Evolutionary conservation across 2,329 filamentous ascomycete species (phyloP), one percentile per base, ranked within the genome.

Genomic region (Fusarium sp.): DNA sequence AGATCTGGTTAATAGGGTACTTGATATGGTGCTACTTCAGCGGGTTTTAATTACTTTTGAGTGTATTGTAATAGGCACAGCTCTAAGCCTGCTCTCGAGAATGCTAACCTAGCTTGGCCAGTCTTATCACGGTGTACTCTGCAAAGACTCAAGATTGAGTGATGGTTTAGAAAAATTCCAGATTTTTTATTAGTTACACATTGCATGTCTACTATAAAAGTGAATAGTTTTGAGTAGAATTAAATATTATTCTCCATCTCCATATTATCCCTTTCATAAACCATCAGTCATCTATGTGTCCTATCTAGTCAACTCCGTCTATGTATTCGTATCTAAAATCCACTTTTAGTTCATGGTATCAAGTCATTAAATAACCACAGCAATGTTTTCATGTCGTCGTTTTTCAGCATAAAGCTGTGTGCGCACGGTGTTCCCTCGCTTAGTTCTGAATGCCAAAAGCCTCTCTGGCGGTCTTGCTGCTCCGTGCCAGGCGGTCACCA

Each of bases 401-500:
- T 17, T 42, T 17, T 39, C 18, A 46, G 44, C 48, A 22, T 17
- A 24, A 34, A 38, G 7, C n/a, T 28, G 10, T 10, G 10, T 10
- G 28, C 28, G 10, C 10, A 31, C 9, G 2, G 2, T 15, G 8
- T 14, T 7, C 6, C 8, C 4, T 34, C 15, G 18, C n/a, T 49
- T 53, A 72, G n/a, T 71, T 49, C 22, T 54, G 50, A 22, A 73
- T 68, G 10, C 65, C 68, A 52, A 72, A 74, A 7, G 73, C 69
- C 45, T 67, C 73, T 28, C 69, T 66, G 3, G 71, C 73, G 18
- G 61, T 60, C 61, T 74, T 75, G 60, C 76, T 79, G 34, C 74
- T 76, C 20, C 65, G 57, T 8, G 74, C 75, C 26, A 78, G 60
- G 6, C 64, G 63, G 17, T 78, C 75, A 0, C 77, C 77, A n/a